phyloP scores from a whole-genome alignment of 306 rosid species.

The Castanea crenata region DNA sequence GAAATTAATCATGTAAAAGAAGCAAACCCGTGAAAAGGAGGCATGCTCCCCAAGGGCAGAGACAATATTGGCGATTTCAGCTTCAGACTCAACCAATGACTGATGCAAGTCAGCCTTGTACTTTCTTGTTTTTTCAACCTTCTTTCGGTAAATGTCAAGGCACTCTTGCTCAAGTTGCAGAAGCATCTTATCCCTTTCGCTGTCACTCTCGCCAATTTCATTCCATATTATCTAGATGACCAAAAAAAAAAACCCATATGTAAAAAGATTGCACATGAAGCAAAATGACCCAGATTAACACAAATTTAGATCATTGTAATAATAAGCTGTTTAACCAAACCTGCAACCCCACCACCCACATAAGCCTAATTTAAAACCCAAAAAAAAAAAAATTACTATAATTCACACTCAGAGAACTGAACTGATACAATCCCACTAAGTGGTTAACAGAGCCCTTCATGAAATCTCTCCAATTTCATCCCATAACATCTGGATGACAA shows the following conservation, averaged over 20 bases:
- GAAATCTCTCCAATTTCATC: slow-evolving; percentile 79
- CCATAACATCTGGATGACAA: slow-evolving; percentile 57
- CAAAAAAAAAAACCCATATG: background rate
- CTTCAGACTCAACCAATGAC: slow-evolving; percentile 61
- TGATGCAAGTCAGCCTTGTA: slow-evolving; percentile 61
- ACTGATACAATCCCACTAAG: background rate
- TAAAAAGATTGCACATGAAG: background rate
- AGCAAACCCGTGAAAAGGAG: slow-evolving; percentile 50
- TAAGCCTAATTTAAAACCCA: too few relatives aligned
- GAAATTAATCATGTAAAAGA: background rate
- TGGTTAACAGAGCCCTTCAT: background rate
- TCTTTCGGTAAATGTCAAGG: slow-evolving; percentile 73
- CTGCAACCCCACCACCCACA: too few relatives aligned
- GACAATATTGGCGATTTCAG: slow-evolving; percentile 45
- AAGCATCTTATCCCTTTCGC: slow-evolving; percentile 77
- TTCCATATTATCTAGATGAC: slow-evolving; percentile 70
- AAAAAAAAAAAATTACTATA: background rate
- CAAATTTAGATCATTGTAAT: background rate
- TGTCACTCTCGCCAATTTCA: slow-evolving; percentile 86
- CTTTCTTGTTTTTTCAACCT: slow-evolving; percentile 76
- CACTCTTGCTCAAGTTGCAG: slow-evolving; percentile 92
- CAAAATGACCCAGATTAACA: background rate
- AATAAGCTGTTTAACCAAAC: background rate
- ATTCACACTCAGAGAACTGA: background rate
- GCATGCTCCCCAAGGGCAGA: slow-evolving; percentile 63